These are phyloP conservation scores for Fragaria vesca DNA, from an alignment of 306 rosid species.

Conservation along the genomic window DNA sequence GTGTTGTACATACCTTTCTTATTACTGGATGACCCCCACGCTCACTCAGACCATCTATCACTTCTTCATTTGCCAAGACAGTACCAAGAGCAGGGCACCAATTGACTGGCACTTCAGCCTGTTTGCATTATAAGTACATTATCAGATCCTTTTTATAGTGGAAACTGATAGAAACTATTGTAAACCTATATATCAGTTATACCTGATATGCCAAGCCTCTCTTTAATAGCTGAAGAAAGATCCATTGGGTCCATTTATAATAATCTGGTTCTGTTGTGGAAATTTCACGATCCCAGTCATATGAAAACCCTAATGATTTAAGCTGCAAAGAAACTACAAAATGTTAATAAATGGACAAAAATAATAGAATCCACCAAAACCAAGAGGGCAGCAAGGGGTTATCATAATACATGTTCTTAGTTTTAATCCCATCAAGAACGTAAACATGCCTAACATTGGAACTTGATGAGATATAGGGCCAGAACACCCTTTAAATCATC, in stretches of 20 bases:
- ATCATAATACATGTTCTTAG: neutral
- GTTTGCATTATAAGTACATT: constrained; percentile 25
- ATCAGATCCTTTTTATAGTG: constrained; percentile 17
- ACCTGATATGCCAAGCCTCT: constrained; percentile 98
- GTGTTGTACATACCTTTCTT: constrained; percentile 59
- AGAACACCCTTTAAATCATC: neutral
- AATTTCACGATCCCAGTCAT: constrained; percentile 97
- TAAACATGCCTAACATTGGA: neutral
- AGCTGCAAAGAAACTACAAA: constrained; percentile 53
- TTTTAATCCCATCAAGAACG: neutral
- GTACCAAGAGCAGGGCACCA: constrained; percentile 99
- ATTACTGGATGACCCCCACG: constrained; percentile 96
- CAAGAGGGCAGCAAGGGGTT: constrained; percentile 8
- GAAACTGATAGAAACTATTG: constrained; percentile 15
- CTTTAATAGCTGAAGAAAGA: constrained; percentile 87
- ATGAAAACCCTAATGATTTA: constrained; percentile 92
- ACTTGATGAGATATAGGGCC: constrained; percentile 9
- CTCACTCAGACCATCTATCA: constrained; percentile 92
- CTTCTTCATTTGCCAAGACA: constrained; percentile 98
- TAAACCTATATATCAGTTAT: constrained; percentile 22
- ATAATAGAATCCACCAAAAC: constrained; percentile 18
- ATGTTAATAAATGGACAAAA: constrained; percentile 29
- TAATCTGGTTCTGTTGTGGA: constrained; percentile 90
- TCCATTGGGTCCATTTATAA: constrained; percentile 99
- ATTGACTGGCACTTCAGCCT: constrained; percentile 99